Percentiles rank a stretch among this genome's conserved stretches.
These are phyloP conservation scores for Pezizomycotina sp. DNA, from an alignment of 2,329 filamentous ascomycete species.

Conservation along the genomic window DNA sequence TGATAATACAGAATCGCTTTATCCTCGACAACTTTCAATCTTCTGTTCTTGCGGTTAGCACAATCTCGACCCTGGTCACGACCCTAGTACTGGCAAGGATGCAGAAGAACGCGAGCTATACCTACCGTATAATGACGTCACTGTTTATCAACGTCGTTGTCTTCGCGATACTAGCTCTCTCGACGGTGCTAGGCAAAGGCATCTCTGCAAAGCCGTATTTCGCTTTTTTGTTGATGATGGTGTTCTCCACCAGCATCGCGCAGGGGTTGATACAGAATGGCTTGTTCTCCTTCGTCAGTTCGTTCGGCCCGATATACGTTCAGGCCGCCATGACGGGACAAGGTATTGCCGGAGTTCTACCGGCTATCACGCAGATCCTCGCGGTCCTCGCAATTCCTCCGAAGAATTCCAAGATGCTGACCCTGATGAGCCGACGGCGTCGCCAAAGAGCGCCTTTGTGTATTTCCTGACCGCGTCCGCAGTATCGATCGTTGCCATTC, in stretches of 20 bases:
- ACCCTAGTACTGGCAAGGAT: slow-evolving; percentile 52
- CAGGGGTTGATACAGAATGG: slow-evolving; percentile 85
- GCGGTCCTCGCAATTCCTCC: slow-evolving; percentile 54
- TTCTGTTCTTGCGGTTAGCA: slow-evolving; percentile 72
- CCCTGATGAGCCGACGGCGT: slow-evolving; percentile 24
- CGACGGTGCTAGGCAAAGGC: slow-evolving; percentile 51
- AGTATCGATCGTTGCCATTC: slow-evolving; percentile 52
- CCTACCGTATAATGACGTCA: slow-evolving; percentile 63
- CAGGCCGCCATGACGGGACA: slow-evolving; percentile 95
- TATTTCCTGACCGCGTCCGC: slow-evolving; percentile 81
- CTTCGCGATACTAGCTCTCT: slow-evolving; percentile 64
- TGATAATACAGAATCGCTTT: slow-evolving; percentile 36
- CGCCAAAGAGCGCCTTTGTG: slow-evolving; percentile 48
- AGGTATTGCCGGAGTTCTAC: slow-evolving; percentile 77
- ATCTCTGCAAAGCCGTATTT: slow-evolving; percentile 54
- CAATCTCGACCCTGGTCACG: slow-evolving; percentile 59
- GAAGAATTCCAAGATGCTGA: slow-evolving; percentile 27
- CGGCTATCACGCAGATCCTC: slow-evolving; percentile 69
- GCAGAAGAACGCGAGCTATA: slow-evolving; percentile 71
- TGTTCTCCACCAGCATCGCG: slow-evolving; percentile 60
- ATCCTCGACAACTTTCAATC: slow-evolving; percentile 75
- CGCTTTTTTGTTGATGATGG: slow-evolving; percentile 64
- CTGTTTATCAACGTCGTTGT: slow-evolving; percentile 60
- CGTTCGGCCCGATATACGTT: slow-evolving; percentile 79
- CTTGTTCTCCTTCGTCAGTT: slow-evolving; percentile 74